Percentiles rank a stretch among this genome's conserved stretches.
Evolutionary conservation across 192 early-diverging fungal species (phyloP).

Genomic region (Coemansia asiatica): DNA sequence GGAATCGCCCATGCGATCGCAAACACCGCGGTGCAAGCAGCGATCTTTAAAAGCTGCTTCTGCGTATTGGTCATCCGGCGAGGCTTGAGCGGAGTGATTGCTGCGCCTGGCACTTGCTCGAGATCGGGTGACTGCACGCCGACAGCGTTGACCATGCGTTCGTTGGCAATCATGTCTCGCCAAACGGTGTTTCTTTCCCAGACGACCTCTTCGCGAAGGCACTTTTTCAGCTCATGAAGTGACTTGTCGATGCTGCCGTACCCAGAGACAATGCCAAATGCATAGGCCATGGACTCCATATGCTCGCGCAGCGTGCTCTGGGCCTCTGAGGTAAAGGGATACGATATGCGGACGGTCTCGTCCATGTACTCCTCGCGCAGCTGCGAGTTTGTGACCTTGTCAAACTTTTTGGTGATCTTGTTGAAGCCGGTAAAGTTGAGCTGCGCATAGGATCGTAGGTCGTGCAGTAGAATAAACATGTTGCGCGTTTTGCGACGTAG

Average conservation of each 20-base stretch:
- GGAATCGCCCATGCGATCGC: constrained; percentile 57
- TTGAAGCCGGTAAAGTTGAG: constrained; percentile 90
- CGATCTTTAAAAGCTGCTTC: constrained; percentile 53
- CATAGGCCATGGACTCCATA: constrained; percentile 53
- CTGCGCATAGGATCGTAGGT: constrained; percentile 83
- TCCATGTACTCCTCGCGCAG: constrained; percentile 73
- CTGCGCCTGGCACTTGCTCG: constrained; percentile 16
- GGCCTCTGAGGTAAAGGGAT: constrained; percentile 69
- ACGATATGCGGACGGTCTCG: constrained; percentile 61
- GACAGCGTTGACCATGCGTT: constrained; percentile 74
- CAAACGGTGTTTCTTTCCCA: constrained; percentile 98
- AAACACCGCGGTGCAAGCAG: constrained; percentile 63
- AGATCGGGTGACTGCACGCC: constrained; percentile 60
- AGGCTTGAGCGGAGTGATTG: constrained; percentile 50
- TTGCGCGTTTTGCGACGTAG: constrained; percentile 62
- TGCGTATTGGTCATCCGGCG: constrained; percentile 55
- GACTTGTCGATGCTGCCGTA: constrained; percentile 61
- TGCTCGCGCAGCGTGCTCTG: constrained; percentile 63
- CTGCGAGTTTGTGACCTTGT: constrained; percentile 83
- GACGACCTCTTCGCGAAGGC: constrained; percentile 86
- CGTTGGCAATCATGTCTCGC: constrained; percentile 94
- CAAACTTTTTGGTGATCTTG: constrained; percentile 97
- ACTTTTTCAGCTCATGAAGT: constrained; percentile 69
- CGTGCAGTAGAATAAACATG: constrained; percentile 79
- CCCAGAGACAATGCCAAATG: constrained; percentile 31